These are phyloP conservation scores for Tylopilus felleus DNA, from an alignment of 768 basidiomycete species.

Conservation along the genomic window DNA sequence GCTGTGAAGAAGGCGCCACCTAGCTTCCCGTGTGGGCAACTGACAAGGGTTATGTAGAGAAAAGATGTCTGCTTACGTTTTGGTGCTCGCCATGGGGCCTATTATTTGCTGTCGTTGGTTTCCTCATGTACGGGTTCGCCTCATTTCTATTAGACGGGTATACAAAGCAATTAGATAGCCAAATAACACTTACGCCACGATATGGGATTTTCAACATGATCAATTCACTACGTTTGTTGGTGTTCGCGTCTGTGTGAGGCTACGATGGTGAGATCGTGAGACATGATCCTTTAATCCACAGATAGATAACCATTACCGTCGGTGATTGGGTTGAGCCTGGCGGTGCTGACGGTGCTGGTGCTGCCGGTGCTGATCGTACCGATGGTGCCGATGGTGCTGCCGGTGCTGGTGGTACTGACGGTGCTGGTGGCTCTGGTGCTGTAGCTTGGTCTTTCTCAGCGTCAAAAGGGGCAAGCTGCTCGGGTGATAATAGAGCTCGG, in stretches of 20 bases:
- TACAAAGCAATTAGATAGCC: not conserved
- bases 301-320: conserved; percentile 7
- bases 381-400: no score
- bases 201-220: conserved; percentile 23
- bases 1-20: not conserved
- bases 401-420: no score
- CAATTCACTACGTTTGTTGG: conserved; percentile 18
- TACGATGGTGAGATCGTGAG: conserved; percentile 7
- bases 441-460: not conserved
- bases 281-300: not conserved
- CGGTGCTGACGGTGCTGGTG: not conserved
- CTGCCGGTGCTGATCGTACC: no score
- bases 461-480: conserved; percentile 20
- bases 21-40: not conserved
- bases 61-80: conserved; percentile 11
- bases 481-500: conserved; percentile 14
- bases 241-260: conserved; percentile 4
- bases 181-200: conserved; percentile 15
- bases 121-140: conserved; percentile 10
- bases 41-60: not conserved
- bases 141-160: conserved; percentile 3
- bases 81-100: conserved; percentile 1
- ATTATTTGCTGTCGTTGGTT: not conserved
- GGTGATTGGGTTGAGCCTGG: not conserved
- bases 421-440: no score